Percentiles rank a stretch among this genome's conserved stretches.
phyloP scores from a whole-genome alignment of 2,329 filamentous ascomycete genomes.

The Colletotrichum eremochloae region DNA sequence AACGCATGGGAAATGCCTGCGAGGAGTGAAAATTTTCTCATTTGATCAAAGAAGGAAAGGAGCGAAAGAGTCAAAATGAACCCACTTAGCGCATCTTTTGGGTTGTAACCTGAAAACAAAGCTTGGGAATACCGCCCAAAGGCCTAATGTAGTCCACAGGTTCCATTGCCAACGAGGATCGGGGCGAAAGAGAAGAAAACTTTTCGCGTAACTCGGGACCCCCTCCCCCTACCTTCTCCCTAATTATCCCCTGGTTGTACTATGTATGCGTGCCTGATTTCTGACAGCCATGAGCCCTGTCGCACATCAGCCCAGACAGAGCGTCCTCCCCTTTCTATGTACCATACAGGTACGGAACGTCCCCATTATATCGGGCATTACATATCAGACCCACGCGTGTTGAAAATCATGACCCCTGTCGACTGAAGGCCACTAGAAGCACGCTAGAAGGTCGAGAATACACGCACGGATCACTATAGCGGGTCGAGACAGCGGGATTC shows the following conservation, averaged over 20 bases:
- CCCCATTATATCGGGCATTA: not conserved
- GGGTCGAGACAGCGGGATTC: not conserved
- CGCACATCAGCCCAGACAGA: conserved; percentile 18
- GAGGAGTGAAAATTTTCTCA: conserved; percentile 17
- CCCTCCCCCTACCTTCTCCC: not conserved
- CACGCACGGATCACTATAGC: not conserved
- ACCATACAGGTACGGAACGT: not conserved
- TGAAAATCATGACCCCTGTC: conserved; percentile 14
- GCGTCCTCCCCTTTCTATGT: not conserved
- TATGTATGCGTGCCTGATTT: conserved; percentile 1
- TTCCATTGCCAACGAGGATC: not conserved
- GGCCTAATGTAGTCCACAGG: conserved; percentile 7
- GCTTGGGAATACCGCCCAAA: not conserved
- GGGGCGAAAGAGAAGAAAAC: not conserved
- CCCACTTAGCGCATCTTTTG: not conserved
- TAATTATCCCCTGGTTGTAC: not conserved
- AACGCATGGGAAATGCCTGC: conserved; percentile 8
- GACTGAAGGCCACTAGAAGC: conserved; percentile 20
- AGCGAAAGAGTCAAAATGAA: not conserved
- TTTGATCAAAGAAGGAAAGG: not conserved
- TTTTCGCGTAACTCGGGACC: not conserved
- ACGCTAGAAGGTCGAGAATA: conserved; percentile 28
- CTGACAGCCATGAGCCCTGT: conserved; percentile 9
- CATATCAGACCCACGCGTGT: not conserved
- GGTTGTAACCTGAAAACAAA: not conserved